Evolutionary conservation across 2,329 filamentous ascomycete genomes (phyloP).

Genomic region (Colletotrichum caudatum): DNA sequence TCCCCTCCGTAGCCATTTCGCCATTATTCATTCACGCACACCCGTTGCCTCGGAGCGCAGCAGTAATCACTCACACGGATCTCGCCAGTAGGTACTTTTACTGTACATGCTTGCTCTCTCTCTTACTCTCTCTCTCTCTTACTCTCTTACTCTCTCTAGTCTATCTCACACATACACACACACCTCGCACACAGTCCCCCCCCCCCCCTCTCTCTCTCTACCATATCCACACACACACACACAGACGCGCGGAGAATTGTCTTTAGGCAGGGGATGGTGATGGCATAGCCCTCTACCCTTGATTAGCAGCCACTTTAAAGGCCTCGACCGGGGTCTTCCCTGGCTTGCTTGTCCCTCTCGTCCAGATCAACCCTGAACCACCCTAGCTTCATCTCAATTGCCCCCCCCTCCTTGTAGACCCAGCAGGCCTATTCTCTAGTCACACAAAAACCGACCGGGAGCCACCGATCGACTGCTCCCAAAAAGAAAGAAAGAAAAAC

Average conservation of each 20-base stretch:
- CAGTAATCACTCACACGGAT: background rate
- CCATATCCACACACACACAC: slow-evolving; percentile 25
- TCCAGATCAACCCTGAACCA: slow-evolving; percentile 54
- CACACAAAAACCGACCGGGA: slow-evolving; percentile 63
- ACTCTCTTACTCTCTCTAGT: slow-evolving; percentile 15
- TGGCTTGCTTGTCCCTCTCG: slow-evolving; percentile 51
- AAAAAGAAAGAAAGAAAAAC: slow-evolving; percentile 40
- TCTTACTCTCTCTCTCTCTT: slow-evolving; percentile 8
- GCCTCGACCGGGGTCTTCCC: slow-evolving; percentile 51
- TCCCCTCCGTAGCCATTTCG: background rate
- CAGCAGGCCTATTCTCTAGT: slow-evolving; percentile 48
- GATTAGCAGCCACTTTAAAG: slow-evolving; percentile 55
- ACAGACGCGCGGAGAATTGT: slow-evolving; percentile 55
- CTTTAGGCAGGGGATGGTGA: slow-evolving; percentile 47
- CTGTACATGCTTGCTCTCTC: background rate
- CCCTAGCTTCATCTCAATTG: slow-evolving; percentile 59
- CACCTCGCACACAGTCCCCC: slow-evolving; percentile 42
- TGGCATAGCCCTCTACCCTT: slow-evolving; percentile 52
- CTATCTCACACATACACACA: slow-evolving; percentile 30
- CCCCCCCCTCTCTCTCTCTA: slow-evolving; percentile 20
- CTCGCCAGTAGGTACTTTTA: background rate
- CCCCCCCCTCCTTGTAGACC: slow-evolving; percentile 51
- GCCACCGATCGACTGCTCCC: slow-evolving; percentile 54
- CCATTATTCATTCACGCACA: slow-evolving; percentile 2
- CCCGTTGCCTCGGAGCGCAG: background rate